A percentile compares a stretch with the other conserved stretches of the same genome.
Evolutionary conservation across 768 basidiomycete species (phyloP).

Genomic region (Xerocomus spinulosus): DNA sequence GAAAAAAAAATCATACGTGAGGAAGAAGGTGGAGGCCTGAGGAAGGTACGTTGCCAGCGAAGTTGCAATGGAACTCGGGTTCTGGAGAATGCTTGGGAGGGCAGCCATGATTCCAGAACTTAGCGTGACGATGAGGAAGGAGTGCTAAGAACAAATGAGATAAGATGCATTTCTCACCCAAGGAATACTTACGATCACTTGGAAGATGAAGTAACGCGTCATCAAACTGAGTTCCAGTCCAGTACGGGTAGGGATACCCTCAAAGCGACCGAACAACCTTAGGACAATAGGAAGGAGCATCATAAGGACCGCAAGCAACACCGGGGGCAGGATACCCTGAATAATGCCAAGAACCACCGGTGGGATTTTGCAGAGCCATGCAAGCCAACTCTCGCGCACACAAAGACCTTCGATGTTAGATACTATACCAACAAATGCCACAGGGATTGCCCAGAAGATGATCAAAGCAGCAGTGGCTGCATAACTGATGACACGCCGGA

Average conservation of each 20-base stretch:
- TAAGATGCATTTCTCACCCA: too few species aligned
- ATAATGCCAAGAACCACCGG: conserved; percentile 71
- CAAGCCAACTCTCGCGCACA: conserved; percentile 59
- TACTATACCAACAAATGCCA: conserved; percentile 79
- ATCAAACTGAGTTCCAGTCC: conserved; percentile 87
- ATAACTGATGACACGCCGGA: conserved; percentile 65
- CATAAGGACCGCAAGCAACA: conserved; percentile 86
- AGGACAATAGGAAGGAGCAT: conserved; percentile 84
- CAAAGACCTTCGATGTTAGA: conserved; percentile 79
- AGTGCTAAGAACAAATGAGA: conserved; percentile 52
- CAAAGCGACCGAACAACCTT: conserved; percentile 73
- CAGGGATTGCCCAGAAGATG: conserved; percentile 84
- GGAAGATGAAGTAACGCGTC: conserved; percentile 89
- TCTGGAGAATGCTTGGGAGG: conserved; percentile 54
- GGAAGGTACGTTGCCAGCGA: conserved; percentile 79
- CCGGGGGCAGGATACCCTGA: conserved; percentile 83
- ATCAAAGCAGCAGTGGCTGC: conserved; percentile 75
- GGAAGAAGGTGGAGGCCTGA: conserved; percentile 82
- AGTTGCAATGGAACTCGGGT: conserved; percentile 65
- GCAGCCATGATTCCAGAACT: conserved; percentile 79
- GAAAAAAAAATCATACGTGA: conserved; percentile 50
- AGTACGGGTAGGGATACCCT: conserved; percentile 84
- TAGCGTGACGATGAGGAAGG: conserved; percentile 87
- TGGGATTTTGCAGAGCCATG: conserved; percentile 79
- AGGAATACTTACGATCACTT: conserved; percentile 71